Percentiles rank a stretch among this genome's conserved stretches.
Conservation (phyloP, 441 rosid species). For the Kokia cookei region DNA sequence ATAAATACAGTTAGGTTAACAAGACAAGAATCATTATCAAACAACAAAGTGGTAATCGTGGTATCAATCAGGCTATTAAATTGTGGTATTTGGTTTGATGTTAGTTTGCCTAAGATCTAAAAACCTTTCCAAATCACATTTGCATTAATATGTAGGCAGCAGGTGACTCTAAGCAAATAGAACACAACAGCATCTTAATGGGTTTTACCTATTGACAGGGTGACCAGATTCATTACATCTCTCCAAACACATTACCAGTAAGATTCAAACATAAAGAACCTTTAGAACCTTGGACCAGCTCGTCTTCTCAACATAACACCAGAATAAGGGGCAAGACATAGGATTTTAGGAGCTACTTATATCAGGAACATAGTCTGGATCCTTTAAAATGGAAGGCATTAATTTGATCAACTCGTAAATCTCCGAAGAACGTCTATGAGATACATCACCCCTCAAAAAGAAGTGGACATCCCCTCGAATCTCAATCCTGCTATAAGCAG, state of each 20-base stretch:
- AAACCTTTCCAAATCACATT: not conserved
- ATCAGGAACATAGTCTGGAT: conserved; percentile 32
- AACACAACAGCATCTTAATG: not conserved
- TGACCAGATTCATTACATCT: not conserved
- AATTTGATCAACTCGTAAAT: conserved; percentile 36
- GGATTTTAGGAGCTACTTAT: conserved; percentile 17
- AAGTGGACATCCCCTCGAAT: conserved; percentile 49
- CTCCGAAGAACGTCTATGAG: conserved; percentile 38
- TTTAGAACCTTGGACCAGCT: not conserved
- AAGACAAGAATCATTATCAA: not conserved
- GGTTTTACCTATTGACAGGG: not conserved
- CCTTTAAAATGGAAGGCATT: conserved; percentile 40
- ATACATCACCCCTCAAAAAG: conserved; percentile 50
- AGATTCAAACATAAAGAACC: not conserved
- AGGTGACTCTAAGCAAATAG: not conserved
- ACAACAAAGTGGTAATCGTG: not conserved
- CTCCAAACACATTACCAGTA: not conserved
- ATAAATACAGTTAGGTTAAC: not conserved
- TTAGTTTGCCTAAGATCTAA: not conserved
- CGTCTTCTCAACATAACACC: not conserved
- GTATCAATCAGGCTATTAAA: not conserved
- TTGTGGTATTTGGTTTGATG: not conserved
- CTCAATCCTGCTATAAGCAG: conserved; percentile 72
- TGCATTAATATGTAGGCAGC: not conserved
- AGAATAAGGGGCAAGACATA: not conserved